Base-by-base conservation (phyloP, 345 rosid species). In the Pistacia vera region DNA sequence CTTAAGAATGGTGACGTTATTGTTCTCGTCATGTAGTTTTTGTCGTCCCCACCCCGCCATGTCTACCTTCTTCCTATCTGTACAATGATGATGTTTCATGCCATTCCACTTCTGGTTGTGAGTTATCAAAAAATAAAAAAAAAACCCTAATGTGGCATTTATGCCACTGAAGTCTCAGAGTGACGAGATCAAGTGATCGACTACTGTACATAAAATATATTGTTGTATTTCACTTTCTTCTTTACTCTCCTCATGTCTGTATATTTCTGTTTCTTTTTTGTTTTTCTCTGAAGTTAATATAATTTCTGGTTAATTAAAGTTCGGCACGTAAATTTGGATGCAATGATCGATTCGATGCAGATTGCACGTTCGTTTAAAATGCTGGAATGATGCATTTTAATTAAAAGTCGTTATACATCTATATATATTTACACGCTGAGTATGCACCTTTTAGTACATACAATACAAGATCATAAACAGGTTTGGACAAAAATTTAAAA, bases 61-160 rank as follows among this genome's bases (percentile, higher is more conserved):
- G 44, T 33, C 49, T 54, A 33, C 20, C 73, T 59, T 49, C 59
- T 25, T 41, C 58, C 46, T 17, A 16, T 56, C 22, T 33, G 66
- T 67, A 75, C 66, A 25, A 75, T 58, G 22, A 69, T 63, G 36
- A 69, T 63, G 36, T 36, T 20, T 60, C 28, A 36, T 63, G 5
- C 12, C 12, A 49, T 72, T 60, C 62, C 72, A 67, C 35, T 49
- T 25, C 60, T 48, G 38, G 49, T 59, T 71, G 14, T 65, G 55
- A 35, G 49, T 14, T 30, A 46, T 14, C 49, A 61, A 8, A 33
- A 36, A 22, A 2, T 1, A 22, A 52, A 33, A 22, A 28, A 41
- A 70, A 77, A 77, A 63, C 70, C 75, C 80, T 70, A 70, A 22
- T 8, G 64, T 52, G 70, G 75, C 48, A 11, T 62, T 69, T n/a